phyloP scores from a whole-genome alignment of 306 rosid genomes.

The Cyamopsis tetragonoloba region DNA sequence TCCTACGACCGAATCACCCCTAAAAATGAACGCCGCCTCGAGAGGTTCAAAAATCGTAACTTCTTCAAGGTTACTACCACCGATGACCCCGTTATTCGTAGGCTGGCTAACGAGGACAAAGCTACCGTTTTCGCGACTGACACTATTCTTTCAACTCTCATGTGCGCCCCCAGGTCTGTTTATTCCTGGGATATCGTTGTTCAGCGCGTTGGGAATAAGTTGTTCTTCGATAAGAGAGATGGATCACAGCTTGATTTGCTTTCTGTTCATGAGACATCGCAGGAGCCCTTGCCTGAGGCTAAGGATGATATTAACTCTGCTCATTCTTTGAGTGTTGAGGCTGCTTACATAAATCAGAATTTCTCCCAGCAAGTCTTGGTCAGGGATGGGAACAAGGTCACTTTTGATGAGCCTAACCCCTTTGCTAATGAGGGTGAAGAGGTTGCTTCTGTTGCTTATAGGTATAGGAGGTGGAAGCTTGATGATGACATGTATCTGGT shows the following conservation, averaged over 20 bases:
- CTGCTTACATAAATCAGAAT: constrained; percentile 85
- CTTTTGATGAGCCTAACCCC: constrained; percentile 83
- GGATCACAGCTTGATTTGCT: constrained; percentile 91
- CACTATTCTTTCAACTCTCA: constrained; percentile 74
- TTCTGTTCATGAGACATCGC: constrained; percentile 89
- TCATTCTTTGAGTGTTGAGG: constrained; percentile 72
- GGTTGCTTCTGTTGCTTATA: constrained; percentile 82
- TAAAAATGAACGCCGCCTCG: constrained; percentile 78
- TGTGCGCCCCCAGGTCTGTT: constrained; percentile 91
- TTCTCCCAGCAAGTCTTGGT: constrained; percentile 85
- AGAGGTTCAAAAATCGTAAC: constrained; percentile 78
- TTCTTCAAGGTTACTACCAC: constrained; percentile 90
- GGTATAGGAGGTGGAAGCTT: constrained; percentile 92
- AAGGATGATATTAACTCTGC: constrained; percentile 95
- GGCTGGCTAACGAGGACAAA: constrained; percentile 82
- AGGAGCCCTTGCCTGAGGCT: constrained; percentile 88
- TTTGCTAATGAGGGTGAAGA: constrained; percentile 94
- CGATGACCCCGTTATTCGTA: constrained; percentile 82
- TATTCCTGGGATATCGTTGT: constrained; percentile 92
- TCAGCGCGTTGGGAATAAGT: constrained; percentile 85
- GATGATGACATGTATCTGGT: constrained; percentile 77
- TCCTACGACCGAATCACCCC: constrained; percentile 67
- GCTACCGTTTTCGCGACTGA: constrained; percentile 84
- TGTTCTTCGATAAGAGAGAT: constrained; percentile 85
- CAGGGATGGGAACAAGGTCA: constrained; percentile 73